Evolutionary conservation across 2,329 filamentous ascomycete species (phyloP).

Genomic region (Celoporthe dispersa): DNA sequence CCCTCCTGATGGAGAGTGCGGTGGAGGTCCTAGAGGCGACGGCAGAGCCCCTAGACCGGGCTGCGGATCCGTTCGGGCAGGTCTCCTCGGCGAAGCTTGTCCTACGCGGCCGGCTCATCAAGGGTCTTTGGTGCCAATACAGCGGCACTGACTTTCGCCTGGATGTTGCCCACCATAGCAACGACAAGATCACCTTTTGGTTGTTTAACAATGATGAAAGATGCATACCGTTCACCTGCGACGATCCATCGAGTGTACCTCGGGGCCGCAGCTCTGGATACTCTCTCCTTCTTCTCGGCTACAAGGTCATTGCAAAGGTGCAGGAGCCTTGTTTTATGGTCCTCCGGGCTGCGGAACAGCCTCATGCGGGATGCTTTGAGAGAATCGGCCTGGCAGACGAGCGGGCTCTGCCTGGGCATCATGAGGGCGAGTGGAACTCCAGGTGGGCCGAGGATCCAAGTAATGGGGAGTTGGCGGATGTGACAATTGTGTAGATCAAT

Average conservation of each 20-base stretch:
- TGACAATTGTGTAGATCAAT: constrained; percentile 2
- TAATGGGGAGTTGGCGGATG: neutral
- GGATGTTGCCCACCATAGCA: neutral
- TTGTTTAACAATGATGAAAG: constrained; percentile 2
- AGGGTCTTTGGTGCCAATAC: constrained; percentile 3
- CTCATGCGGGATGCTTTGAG: neutral
- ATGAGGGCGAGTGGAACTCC: constrained; percentile 6
- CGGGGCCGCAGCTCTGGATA: constrained; percentile 3
- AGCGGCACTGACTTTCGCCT: constrained; percentile 12
- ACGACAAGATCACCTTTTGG: constrained; percentile 2
- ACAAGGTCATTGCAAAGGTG: constrained; percentile 6
- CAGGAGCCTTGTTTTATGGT: constrained; percentile 19
- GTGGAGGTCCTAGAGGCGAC: constrained; percentile 5
- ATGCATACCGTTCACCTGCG: constrained; percentile 3
- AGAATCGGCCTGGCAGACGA: constrained; percentile 11
- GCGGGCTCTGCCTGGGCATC: constrained; percentile 3
- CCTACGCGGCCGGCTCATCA: neutral
- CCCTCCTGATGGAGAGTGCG: neutral
- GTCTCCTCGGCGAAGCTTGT: constrained; percentile 12
- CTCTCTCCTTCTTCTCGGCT: constrained; percentile 8
- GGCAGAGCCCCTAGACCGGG: neutral
- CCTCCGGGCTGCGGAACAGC: neutral
- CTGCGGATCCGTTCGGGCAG: constrained; percentile 4
- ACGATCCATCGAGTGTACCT: constrained; percentile 9
- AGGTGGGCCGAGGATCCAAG: constrained; percentile 2